These are phyloP conservation scores for sunflower (Helianthus annuus) DNA, from an alignment of 129 eudicot species.

Conservation along the genomic window DNA sequence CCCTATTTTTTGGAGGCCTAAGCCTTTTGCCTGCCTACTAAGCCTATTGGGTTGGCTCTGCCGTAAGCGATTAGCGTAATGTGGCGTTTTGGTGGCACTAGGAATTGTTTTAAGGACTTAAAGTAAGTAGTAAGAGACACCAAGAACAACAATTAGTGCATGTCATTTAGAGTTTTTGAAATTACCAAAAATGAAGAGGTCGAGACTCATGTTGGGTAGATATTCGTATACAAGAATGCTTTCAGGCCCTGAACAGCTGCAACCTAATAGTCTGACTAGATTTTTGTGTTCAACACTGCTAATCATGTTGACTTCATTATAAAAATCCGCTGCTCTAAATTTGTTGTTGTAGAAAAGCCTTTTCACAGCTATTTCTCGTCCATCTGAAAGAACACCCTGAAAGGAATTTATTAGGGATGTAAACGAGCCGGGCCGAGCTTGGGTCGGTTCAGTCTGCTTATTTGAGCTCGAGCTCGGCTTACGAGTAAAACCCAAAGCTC, in stretches of 20 bases:
- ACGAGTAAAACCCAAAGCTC: too few species aligned
- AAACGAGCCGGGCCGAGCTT: too few species aligned
- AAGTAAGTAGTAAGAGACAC: too few species aligned
- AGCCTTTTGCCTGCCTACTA: too few species aligned
- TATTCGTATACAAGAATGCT: slow-evolving; percentile 82
- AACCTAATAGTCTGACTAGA: slow-evolving; percentile 70
- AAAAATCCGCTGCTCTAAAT: slow-evolving; percentile 85
- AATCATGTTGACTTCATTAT: slow-evolving; percentile 75
- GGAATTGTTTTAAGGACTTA: too few species aligned
- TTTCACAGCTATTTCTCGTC: slow-evolving; percentile 92
- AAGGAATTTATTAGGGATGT: not conserved
- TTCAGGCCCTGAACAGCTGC: slow-evolving; percentile 81
- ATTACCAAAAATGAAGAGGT: slow-evolving; percentile 67
- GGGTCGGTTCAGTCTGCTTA: too few species aligned
- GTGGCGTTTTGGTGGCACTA: too few species aligned
- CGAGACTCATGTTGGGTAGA: slow-evolving; percentile 74
- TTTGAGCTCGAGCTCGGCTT: too few species aligned
- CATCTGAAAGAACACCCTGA: slow-evolving; percentile 80
- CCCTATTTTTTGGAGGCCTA: too few species aligned
- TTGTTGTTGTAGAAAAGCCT: slow-evolving; percentile 83
- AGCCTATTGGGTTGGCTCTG: too few species aligned
- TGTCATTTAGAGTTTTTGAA: not conserved
- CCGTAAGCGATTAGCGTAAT: too few species aligned
- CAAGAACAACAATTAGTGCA: too few species aligned
- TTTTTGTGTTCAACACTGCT: slow-evolving; percentile 76